A percentile compares a stretch with the other conserved stretches of the same genome.
These are phyloP conservation scores for Lentinula lateritia DNA, from an alignment of 768 basidiomycete genomes.

Conservation along the genomic window DNA sequence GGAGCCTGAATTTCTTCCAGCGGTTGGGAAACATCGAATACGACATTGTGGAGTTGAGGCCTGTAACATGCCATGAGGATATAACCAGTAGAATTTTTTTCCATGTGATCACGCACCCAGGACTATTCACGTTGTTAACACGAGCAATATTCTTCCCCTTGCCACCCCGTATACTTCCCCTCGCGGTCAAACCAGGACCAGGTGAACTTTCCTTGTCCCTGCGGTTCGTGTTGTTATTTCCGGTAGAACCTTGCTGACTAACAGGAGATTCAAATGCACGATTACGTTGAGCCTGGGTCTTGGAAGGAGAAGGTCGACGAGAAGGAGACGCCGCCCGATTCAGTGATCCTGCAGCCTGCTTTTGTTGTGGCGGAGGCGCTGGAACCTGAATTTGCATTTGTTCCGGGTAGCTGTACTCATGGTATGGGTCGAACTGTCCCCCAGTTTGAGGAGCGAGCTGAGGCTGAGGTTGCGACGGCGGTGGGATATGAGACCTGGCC, in stretches of 20 bases:
- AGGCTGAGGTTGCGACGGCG: conserved; percentile 9
- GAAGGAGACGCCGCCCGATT: conserved; percentile 47
- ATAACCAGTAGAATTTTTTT: neutral
- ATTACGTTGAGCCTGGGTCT: conserved; percentile 43
- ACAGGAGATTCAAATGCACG: conserved; percentile 48
- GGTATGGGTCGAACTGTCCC: conserved; percentile 18
- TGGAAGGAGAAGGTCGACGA: conserved; percentile 57
- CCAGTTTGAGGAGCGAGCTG: conserved; percentile 12
- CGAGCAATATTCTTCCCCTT: conserved; percentile 29
- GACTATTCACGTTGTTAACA: conserved; percentile 48
- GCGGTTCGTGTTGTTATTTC: conserved; percentile 19
- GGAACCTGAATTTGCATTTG: conserved; percentile 39
- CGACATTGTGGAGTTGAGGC: conserved; percentile 58
- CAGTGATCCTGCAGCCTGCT: conserved; percentile 30
- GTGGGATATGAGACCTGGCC: conserved; percentile 38
- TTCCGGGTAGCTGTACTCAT: conserved; percentile 11
- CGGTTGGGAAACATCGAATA: conserved; percentile 70
- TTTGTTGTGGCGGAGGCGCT: conserved; percentile 59
- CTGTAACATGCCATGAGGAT: conserved; percentile 24
- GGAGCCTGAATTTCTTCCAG: conserved; percentile 74
- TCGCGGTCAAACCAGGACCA: conserved; percentile 43
- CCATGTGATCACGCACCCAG: conserved; percentile 36
- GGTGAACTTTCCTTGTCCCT: conserved; percentile 74
- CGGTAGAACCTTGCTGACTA: conserved; percentile 30
- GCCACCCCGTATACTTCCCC: conserved; percentile 26